These are phyloP conservation scores for Ramaria sp. DNA, from an alignment of 768 basidiomycete species.

Conservation along the genomic window DNA sequence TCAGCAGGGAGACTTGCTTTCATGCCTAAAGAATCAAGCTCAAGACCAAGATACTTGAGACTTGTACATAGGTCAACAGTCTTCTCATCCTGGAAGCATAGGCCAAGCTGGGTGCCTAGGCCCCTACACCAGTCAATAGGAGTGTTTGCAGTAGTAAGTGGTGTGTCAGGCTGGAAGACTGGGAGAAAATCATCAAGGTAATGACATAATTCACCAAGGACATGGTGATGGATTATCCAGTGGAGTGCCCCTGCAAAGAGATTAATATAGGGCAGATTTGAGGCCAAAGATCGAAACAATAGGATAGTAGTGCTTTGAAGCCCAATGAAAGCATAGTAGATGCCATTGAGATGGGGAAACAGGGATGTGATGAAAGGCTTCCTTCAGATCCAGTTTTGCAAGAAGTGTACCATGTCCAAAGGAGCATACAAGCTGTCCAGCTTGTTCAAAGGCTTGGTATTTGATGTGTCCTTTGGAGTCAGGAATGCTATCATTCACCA, in stretches of 20 bases:
- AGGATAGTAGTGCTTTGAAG: slow-evolving; percentile 17
- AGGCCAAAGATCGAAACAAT: slow-evolving; percentile 25
- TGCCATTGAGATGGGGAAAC: slow-evolving; percentile 21
- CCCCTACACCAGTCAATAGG: slow-evolving; percentile 24
- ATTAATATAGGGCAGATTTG: slow-evolving; percentile 25
- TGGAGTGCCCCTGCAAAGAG: slow-evolving; percentile 30
- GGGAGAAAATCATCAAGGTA: slow-evolving; percentile 27
- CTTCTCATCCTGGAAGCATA: slow-evolving; percentile 21
- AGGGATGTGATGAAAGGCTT: too few relatives aligned
- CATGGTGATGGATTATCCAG: slow-evolving; percentile 30
- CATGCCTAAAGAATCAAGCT: slow-evolving; percentile 17
- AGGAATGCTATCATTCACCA: slow-evolving; percentile 18
- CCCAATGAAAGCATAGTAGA: slow-evolving; percentile 25
- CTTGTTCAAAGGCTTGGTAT: slow-evolving; percentile 19
- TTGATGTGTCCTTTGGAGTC: slow-evolving; percentile 19
- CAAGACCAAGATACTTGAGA: slow-evolving; percentile 15
- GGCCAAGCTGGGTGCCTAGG: slow-evolving; percentile 20
- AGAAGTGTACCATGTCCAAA: too few relatives aligned
- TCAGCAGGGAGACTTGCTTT: slow-evolving; percentile 23
- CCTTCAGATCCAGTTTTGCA: too few relatives aligned
- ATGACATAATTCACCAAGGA: too few relatives aligned
- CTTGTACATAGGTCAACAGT: slow-evolving; percentile 13
- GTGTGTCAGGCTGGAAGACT: not conserved
- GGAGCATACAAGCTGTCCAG: not conserved
- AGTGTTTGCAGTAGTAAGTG: slow-evolving; percentile 1